Evolutionary conservation across 352 stramenopile species (phyloP), one percentile per base, ranked within the genome.

Genomic region (Aphanomyces stellatus): DNA sequence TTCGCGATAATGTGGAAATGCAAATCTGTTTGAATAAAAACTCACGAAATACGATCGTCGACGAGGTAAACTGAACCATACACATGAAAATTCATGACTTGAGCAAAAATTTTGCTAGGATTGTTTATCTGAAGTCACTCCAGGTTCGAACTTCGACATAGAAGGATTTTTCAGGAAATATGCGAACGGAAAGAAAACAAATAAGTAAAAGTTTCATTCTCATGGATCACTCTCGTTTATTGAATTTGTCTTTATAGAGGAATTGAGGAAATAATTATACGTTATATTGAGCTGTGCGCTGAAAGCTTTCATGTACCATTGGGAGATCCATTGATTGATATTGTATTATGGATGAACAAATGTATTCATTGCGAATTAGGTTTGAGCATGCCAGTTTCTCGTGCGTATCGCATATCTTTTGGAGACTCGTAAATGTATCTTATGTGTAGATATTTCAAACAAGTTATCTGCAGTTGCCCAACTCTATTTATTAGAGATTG

Each of bases 261-360:
- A 17, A 35, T 59, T 33, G 46, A 49, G 42, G 43, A 59, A 11
- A 19, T 67, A 4, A 59, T 67, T 37, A 17, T 67, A 4, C n/a
- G 40, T 19, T 67, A 35, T 24, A 24, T 67, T 22, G 60, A 67
- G 27, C 15, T 22, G 17, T 59, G 40, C 60, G 49, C 42, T 2
- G 27, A 60, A n/a, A 25, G 30, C 27, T 27, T 15, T 24, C 1
- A 49, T 5, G 33, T 60, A 10, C 8, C 4, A 13, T 34, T 67
- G 31, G 60, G 31, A 25, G 41, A 67, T 25, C 19, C 24, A 25
- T 41, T 67, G 11, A 10, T 67, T 8, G 10, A 28, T 10, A 17
- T 67, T 22, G 5, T 67, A 28, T 24, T 59, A 22, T 57, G 31
- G 60, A 67, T 67, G 49, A 41, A 67, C 17, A 59, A 35, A 5